Percentiles rank a stretch among this genome's conserved stretches.
Evolutionary conservation across 352 stramenopile genomes (phyloP).

Genomic region (Thalassiosira mediterranea): DNA sequence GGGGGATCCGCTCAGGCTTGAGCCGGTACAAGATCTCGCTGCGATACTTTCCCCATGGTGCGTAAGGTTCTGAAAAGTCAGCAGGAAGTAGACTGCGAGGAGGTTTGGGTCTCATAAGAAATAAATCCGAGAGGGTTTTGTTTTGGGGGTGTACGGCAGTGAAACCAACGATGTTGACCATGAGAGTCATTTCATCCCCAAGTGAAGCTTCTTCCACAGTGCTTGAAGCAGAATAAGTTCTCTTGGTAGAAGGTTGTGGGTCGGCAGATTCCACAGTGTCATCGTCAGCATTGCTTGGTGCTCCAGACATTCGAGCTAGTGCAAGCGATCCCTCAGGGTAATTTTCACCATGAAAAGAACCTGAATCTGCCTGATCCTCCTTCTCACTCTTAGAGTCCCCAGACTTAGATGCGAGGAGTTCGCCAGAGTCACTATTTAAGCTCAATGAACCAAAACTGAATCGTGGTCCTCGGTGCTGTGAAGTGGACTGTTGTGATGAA

Average conservation of each 20-base stretch:
- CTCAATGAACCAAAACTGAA: constrained; percentile 44
- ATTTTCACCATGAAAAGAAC: constrained; percentile 16
- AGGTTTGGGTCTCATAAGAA: constrained; percentile 65
- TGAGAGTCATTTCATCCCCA: constrained; percentile 27
- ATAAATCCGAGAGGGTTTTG: constrained; percentile 71
- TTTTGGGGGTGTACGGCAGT: constrained; percentile 83
- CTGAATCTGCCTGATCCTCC: constrained; percentile 1
- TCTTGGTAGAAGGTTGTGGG: constrained; percentile 6
- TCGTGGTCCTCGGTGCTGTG: constrained; percentile 7
- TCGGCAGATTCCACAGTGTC: not conserved
- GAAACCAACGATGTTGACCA: constrained; percentile 50
- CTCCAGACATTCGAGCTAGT: constrained; percentile 8
- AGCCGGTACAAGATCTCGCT: constrained; percentile 62
- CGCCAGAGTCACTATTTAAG: constrained; percentile 7
- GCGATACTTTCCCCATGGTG: constrained; percentile 56
- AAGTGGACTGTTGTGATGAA: not conserved
- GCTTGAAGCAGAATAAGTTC: constrained; percentile 10
- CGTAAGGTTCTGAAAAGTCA: constrained; percentile 59
- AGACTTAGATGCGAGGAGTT: constrained; percentile 23
- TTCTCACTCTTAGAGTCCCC: constrained; percentile 19
- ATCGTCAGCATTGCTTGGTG: constrained; percentile 11
- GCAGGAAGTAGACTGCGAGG: constrained; percentile 40
- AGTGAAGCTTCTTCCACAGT: constrained; percentile 4
- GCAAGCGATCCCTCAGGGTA: constrained; percentile 41
- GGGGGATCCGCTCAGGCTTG: constrained; percentile 59